Evolutionary conservation across 148 eudicot genomes (phyloP).

Genomic region (Silene conica): DNA sequence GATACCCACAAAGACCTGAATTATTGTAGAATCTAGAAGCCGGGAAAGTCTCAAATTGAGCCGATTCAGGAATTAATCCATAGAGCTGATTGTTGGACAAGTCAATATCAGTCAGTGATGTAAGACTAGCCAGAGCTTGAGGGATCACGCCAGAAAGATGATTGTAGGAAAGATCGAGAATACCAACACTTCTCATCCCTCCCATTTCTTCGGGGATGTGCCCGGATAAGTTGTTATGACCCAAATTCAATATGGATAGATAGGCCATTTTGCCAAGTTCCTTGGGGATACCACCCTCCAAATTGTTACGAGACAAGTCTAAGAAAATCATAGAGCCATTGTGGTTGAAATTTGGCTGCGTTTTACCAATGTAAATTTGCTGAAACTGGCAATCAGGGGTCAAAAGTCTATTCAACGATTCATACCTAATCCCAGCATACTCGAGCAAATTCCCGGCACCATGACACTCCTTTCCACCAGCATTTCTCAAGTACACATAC

Average conservation of each 20-base stretch:
- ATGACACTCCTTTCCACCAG: constrained; percentile 68
- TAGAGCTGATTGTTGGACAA: constrained; percentile 60
- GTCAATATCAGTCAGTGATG: constrained; percentile 52
- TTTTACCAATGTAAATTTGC: too few species aligned
- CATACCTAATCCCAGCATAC: constrained; percentile 63
- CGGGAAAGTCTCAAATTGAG: constrained; percentile 68
- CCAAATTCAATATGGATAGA: constrained; percentile 65
- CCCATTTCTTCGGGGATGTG: constrained; percentile 60
- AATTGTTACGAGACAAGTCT: too few species aligned
- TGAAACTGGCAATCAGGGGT: too few species aligned
- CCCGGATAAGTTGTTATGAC: constrained; percentile 73
- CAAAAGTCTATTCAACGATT: constrained; percentile 48
- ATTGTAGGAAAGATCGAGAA: constrained; percentile 69
- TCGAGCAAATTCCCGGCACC: constrained; percentile 93
- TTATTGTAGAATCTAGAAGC: constrained; percentile 55
- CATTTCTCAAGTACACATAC: constrained; percentile 66
- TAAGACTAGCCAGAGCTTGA: constrained; percentile 40
- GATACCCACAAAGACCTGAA: constrained; percentile 81
- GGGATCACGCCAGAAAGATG: constrained; percentile 65
- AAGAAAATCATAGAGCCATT: too few species aligned
- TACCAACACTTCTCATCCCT: constrained; percentile 50
- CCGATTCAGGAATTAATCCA: constrained; percentile 66
- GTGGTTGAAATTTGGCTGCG: too few species aligned
- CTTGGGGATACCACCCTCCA: too few species aligned
- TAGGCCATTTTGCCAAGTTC: too few species aligned